A percentile compares a stretch with the other conserved stretches of the same genome.
phyloP scores from a whole-genome alignment of 371 early-diverging fungal species.

The Actinomucor elegans region DNA sequence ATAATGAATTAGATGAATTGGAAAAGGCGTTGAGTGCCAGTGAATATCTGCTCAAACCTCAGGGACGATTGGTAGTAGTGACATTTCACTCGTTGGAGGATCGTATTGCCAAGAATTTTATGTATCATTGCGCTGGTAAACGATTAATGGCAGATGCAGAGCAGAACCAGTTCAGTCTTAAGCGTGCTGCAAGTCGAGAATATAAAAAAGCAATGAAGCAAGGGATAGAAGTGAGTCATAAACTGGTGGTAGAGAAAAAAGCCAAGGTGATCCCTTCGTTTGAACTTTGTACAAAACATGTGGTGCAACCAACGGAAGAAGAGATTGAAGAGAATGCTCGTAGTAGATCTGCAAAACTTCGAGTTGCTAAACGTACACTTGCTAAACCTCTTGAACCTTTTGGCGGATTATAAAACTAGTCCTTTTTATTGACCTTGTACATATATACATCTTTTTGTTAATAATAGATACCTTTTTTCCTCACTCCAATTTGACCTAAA shows the following conservation, averaged over 20 bases:
- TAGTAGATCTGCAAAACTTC: slow-evolving; percentile 62
- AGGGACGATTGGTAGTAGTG: slow-evolving; percentile 59
- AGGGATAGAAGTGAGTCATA: background rate
- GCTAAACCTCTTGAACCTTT: slow-evolving; percentile 38
- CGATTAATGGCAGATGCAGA: slow-evolving; percentile 24
- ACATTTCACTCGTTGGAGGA: slow-evolving; percentile 82
- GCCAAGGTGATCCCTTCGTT: slow-evolving; percentile 28
- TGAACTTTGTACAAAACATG: slow-evolving; percentile 39
- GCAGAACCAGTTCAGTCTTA: slow-evolving; percentile 36
- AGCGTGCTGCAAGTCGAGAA: slow-evolving; percentile 31
- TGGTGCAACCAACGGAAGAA: slow-evolving; percentile 45
- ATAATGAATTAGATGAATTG: slow-evolving; percentile 69
- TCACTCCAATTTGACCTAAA: background rate
- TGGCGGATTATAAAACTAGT: slow-evolving; percentile 15
- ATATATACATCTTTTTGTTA: background rate
- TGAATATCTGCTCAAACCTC: slow-evolving; percentile 52
- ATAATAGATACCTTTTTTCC: background rate
- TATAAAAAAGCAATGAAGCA: slow-evolving; percentile 19
- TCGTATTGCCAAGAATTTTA: slow-evolving; percentile 63
- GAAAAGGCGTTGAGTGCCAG: slow-evolving; percentile 50
- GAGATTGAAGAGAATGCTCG: slow-evolving; percentile 60
- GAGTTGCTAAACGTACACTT: slow-evolving; percentile 48
- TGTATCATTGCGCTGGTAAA: slow-evolving; percentile 45
- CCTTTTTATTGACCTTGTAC: too few relatives aligned
- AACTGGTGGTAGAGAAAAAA: slow-evolving; percentile 2